A percentile compares a stretch with the other conserved stretches of the same genome.
These are phyloP conservation scores for Coelastrella sp. DNA, from an alignment of 139 green algal genomes.

Conservation along the genomic window DNA sequence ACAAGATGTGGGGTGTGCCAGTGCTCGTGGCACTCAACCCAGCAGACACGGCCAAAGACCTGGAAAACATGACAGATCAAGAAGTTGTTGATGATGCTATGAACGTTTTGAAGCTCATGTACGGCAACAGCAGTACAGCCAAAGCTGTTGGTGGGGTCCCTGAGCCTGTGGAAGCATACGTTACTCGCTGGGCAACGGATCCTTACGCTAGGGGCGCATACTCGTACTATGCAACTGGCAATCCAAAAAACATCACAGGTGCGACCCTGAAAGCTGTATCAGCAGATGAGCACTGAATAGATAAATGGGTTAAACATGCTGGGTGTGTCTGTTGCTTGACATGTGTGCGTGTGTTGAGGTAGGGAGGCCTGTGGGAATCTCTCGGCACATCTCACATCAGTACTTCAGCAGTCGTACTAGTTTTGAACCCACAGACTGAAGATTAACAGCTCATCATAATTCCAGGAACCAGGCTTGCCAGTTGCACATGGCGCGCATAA, in stretches of 20 bases:
- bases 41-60: slow-evolving; percentile 49
- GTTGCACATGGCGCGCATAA: no score
- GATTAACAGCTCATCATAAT: no score
- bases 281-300: no score
- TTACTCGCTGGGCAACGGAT: slow-evolving; percentile 63
- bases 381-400: no score
- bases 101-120: slow-evolving; percentile 49
- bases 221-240: slow-evolving; percentile 76
- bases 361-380: no score
- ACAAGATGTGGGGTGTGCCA: slow-evolving; percentile 46
- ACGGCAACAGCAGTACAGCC: slow-evolving; percentile 3
- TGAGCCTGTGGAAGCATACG: slow-evolving; percentile 40
- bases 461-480: no score
- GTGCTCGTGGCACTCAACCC: slow-evolving; percentile 67
- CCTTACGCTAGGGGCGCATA: slow-evolving; percentile 64
- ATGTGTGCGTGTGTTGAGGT: no score
- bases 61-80: slow-evolving; percentile 60
- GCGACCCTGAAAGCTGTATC: no score
- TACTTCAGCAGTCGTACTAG: no score
- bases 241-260: slow-evolving; percentile 65
- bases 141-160: slow-evolving; percentile 30
- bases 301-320: no score
- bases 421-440: no score
- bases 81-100: slow-evolving; percentile 43
- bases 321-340: no score